A percentile compares a stretch with the other conserved stretches of the same genome.
Conservation (phyloP, 495 filamentous ascomycete genomes). For the Platismatia glauca region DNA sequence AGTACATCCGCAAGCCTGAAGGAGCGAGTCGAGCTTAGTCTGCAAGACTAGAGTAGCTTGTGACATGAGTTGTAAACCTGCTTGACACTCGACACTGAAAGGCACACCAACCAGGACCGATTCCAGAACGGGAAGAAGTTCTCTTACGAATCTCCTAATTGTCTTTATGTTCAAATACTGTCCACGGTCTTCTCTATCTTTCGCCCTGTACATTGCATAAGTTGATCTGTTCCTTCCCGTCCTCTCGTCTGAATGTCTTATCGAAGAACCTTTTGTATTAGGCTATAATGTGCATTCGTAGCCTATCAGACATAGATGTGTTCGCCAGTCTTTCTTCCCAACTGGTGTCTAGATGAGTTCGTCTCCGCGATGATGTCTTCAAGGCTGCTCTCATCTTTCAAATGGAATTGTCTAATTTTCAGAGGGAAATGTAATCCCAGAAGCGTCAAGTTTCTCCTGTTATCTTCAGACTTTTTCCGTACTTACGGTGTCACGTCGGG, state of each 20-base stretch:
- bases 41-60: neutral
- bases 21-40: neutral
- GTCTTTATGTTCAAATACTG: neutral
- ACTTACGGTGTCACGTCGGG: neutral
- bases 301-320: neutral
- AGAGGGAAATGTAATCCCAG: neutral
- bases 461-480: neutral
- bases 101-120: neutral
- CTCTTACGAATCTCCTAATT: neutral
- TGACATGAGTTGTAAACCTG: neutral
- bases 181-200: neutral
- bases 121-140: accelerated
- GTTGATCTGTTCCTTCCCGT: no score
- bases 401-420: neutral
- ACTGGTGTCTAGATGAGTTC: neutral
- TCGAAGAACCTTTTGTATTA: neutral
- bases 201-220: no score
- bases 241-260: neutral
- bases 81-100: neutral
- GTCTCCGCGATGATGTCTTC: neutral
- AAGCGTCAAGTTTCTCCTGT: neutral
- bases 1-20: neutral
- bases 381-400: neutral
- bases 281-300: neutral
- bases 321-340: neutral